phyloP scores from a whole-genome alignment of 768 basidiomycete genomes.

The Amanita polypyramis region DNA sequence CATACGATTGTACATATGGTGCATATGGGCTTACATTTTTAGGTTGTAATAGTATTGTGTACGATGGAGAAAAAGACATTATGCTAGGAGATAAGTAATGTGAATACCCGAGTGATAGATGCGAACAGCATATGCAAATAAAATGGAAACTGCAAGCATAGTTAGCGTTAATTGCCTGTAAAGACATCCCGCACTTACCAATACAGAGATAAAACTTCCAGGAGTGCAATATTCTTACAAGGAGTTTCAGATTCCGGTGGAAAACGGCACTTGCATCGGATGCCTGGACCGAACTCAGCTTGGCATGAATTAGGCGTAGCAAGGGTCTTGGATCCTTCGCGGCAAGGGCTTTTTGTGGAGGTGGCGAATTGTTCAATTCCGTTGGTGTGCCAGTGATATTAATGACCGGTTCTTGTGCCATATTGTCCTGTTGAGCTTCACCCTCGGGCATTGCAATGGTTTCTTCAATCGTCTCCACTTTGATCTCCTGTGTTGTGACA shows the following conservation, averaged over 20 bases:
- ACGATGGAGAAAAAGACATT: neutral
- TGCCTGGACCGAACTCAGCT: neutral
- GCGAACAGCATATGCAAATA: constrained; percentile 2
- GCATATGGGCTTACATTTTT: neutral
- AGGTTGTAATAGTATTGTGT: neutral
- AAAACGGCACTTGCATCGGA: constrained; percentile 1
- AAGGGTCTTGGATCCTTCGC: neutral
- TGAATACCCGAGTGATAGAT: neutral
- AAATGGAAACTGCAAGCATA: neutral
- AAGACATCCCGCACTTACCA: neutral
- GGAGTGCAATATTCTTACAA: constrained; percentile 1
- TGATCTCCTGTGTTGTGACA: neutral
- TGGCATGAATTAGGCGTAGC: neutral
- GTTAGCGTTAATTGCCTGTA: neutral
- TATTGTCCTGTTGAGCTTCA: neutral
- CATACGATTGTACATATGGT: neutral
- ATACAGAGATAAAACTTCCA: constrained; percentile 8
- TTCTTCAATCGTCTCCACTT: neutral
- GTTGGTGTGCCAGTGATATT: neutral
- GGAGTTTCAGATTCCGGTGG: constrained; percentile 1
- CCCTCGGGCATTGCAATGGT: neutral
- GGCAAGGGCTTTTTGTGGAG: neutral
- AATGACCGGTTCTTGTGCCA: neutral
- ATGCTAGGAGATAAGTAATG: constrained; percentile 1
- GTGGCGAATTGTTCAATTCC: neutral